A percentile compares a stretch with the other conserved stretches of the same genome.
These are phyloP conservation scores for Euphorbia lathyris DNA, from an alignment of 345 rosid species.

Conservation along the genomic window DNA sequence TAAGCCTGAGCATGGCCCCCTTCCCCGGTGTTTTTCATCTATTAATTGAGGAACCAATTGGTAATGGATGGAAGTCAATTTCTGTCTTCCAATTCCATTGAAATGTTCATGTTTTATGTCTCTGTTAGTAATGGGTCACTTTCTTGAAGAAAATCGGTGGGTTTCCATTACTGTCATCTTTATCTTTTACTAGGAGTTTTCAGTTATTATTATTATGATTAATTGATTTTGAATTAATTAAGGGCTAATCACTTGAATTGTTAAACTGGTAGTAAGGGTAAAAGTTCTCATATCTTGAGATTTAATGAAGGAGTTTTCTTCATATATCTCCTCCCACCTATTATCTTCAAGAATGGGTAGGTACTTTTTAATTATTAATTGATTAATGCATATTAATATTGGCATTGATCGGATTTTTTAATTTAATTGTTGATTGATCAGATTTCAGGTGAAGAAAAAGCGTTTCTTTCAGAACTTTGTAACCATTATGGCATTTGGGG, in stretches of 20 bases:
- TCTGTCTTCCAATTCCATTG: too few species aligned
- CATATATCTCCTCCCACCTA: slow-evolving; percentile 92
- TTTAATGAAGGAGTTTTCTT: slow-evolving; percentile 84
- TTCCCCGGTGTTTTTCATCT: too few species aligned
- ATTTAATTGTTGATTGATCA: too few species aligned
- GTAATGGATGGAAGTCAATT: too few species aligned
- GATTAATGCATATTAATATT: too few species aligned
- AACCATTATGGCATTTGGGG: slow-evolving; percentile 77
- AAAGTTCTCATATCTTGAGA: slow-evolving; percentile 66
- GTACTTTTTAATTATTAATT: slow-evolving; percentile 1
- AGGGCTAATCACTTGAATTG: slow-evolving; percentile 61
- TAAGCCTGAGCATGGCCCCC: too few species aligned
- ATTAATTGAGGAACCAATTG: too few species aligned
- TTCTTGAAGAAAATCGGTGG: slow-evolving; percentile 86
- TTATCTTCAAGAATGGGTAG: slow-evolving; percentile 95
- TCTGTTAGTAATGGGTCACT: slow-evolving; percentile 78
- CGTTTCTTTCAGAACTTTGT: slow-evolving; percentile 79
- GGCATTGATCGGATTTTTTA: neutral
- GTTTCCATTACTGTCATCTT: slow-evolving; percentile 89
- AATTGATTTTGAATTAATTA: slow-evolving; percentile 21
- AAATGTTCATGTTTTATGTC: slow-evolving; percentile 69
- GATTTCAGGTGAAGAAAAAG: slow-evolving; percentile 95
- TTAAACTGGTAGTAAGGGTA: slow-evolving; percentile 73
- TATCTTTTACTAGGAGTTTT: neutral
- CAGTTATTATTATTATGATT: neutral